Evolutionary conservation across 257 asterid genomes (phyloP).

Genomic region (Nicotiana sylvestris): DNA sequence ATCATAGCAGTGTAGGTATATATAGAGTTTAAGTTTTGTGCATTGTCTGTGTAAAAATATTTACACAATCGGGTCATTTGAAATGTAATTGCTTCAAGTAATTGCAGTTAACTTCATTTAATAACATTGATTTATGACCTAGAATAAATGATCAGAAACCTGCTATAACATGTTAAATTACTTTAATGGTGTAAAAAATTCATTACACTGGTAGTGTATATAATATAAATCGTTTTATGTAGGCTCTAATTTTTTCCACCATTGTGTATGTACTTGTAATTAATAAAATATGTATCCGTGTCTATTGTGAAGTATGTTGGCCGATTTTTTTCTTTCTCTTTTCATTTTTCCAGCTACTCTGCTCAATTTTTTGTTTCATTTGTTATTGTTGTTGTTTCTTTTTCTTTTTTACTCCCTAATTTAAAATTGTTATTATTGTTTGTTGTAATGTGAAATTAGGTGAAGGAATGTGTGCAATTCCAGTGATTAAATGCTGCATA

Average conservation of each 20-base stretch:
- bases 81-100: no score
- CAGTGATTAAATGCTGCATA: slow-evolving; percentile 67
- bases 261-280: not conserved
- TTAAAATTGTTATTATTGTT: not conserved
- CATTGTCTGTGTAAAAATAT: no score
- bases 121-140: no score
- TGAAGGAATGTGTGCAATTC: slow-evolving; percentile 83
- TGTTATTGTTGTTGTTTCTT: not conserved
- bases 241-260: not conserved
- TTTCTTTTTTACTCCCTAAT: not conserved
- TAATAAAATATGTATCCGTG: not conserved
- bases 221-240: no score
- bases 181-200: no score
- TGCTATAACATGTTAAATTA: no score
- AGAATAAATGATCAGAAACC: no score
- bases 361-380: not conserved
- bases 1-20: no score
- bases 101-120: no score
- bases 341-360: not conserved
- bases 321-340: not conserved
- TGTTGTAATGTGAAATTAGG: slow-evolving; percentile 33
- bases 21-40: no score
- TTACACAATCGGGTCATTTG: no score
- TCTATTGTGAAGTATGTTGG: not conserved
- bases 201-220: no score